These are phyloP conservation scores for Niveomyces coronatus DNA, from an alignment of 2,329 filamentous ascomycete species.

Conservation along the genomic window DNA sequence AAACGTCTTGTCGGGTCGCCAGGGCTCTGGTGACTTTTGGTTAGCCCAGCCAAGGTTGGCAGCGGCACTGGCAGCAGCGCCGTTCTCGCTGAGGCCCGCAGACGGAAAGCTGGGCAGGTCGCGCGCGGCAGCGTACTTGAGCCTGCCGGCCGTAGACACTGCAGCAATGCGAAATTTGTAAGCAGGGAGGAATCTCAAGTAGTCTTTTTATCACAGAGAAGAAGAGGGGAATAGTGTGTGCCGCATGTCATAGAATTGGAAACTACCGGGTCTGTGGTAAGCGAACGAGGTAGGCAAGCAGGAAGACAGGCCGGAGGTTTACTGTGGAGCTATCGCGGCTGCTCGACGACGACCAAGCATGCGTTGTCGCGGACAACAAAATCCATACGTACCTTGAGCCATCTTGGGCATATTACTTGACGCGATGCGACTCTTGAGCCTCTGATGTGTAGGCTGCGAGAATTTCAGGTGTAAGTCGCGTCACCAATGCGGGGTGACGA, in stretches of 20 bases:
- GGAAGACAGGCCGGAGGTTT: too few relatives aligned
- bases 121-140: slow-evolving; percentile 62
- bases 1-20: slow-evolving; percentile 51
- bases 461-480: not conserved
- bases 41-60: slow-evolving; percentile 65
- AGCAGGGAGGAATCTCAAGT: slow-evolving; percentile 1
- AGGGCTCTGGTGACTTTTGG: slow-evolving; percentile 53
- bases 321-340: slow-evolving; percentile 9
- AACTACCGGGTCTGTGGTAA: too few relatives aligned
- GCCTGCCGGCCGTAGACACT: slow-evolving; percentile 28
- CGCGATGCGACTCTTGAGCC: not conserved
- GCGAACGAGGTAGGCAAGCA: too few relatives aligned
- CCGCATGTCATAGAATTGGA: too few relatives aligned
- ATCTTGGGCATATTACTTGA: slow-evolving; percentile 5
- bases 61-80: slow-evolving; percentile 61
- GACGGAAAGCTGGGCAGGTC: slow-evolving; percentile 69
- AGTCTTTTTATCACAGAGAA: not conserved
- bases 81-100: slow-evolving; percentile 44
- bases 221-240: slow-evolving; percentile 2
- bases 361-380: not conserved
- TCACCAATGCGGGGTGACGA: not conserved
- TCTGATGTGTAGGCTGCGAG: not conserved
- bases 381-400: slow-evolving; percentile 6
- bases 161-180: slow-evolving; percentile 13
- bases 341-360: slow-evolving; percentile 6